Conservation (phyloP, 306 rosid species). For the Notholithocarpus densiflorus region DNA sequence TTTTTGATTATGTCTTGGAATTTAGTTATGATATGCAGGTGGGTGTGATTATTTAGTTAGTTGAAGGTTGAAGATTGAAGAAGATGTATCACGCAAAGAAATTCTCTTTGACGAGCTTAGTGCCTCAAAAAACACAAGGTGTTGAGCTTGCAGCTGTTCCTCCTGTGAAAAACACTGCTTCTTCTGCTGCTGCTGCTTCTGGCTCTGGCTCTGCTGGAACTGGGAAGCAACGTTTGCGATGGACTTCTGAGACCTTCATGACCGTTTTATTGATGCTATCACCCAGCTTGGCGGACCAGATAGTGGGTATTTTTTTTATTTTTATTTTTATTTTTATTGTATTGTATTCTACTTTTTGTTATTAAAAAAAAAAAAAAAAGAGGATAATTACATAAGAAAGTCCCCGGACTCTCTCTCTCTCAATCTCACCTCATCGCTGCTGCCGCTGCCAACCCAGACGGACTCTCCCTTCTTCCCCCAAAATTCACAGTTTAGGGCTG, state of each 20-base stretch:
- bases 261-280: conserved; percentile 92
- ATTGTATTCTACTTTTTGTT: background rate
- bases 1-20: no score
- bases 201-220: conserved; percentile 44
- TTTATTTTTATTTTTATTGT: conserved; percentile 58
- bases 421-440: no score
- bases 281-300: conserved; percentile 98
- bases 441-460: no score
- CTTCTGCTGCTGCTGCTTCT: background rate
- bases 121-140: conserved; percentile 70
- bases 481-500: no score
- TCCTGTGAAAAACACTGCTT: conserved; percentile 7
- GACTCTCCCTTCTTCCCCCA: no score
- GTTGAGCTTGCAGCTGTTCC: conserved; percentile 39
- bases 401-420: no score
- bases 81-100: conserved; percentile 76
- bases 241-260: conserved; percentile 96
- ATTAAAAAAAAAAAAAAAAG: conserved; percentile 7
- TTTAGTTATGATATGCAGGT: no score
- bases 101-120: conserved; percentile 53
- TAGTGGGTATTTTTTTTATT: conserved; percentile 86
- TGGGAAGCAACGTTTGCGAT: conserved; percentile 84
- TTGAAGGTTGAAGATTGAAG: background rate
- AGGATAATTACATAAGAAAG: conserved; percentile 4
- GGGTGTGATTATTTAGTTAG: background rate